Conservation (phyloP, 345 rosid genomes). For the Salix exigua region DNA sequence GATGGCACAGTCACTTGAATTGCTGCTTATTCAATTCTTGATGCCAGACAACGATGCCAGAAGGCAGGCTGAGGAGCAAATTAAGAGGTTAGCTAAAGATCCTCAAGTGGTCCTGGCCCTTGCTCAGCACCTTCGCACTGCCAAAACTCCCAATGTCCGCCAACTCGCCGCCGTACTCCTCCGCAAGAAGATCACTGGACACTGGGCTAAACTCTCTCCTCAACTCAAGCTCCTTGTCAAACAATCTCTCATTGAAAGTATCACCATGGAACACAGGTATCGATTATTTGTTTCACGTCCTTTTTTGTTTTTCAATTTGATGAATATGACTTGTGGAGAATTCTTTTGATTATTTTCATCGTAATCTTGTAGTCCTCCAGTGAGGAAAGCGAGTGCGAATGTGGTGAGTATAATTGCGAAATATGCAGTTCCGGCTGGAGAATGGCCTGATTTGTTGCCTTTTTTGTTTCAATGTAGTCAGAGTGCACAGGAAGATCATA, state of each 20-base stretch:
- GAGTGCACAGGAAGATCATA: constrained; percentile 92
- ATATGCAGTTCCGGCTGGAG: constrained; percentile 93
- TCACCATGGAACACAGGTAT: constrained; percentile 89
- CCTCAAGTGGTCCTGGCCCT: constrained; percentile 98
- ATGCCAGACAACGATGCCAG: constrained; percentile 99
- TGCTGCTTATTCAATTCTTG: constrained; percentile 85
- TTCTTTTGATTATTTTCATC: background rate
- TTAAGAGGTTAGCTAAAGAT: constrained; percentile 88
- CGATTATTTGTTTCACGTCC: background rate
- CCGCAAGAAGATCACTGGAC: constrained; percentile 97
- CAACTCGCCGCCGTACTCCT: constrained; percentile 99
- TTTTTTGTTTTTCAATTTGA: background rate
- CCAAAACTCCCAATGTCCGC: constrained; percentile 96
- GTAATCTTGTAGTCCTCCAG: constrained; percentile 56
- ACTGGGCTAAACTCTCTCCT: constrained; percentile 94
- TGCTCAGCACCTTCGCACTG: constrained; percentile 95
- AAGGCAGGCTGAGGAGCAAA: constrained; percentile 97
- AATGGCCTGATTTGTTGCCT: constrained; percentile 90
- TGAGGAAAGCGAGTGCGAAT: constrained; percentile 96
- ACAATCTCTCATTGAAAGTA: constrained; percentile 85
- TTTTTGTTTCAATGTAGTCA: constrained; percentile 94
- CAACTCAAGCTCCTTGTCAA: constrained; percentile 76
- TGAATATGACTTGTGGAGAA: background rate
- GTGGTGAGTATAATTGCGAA: constrained; percentile 92
- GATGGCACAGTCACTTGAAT: constrained; percentile 94